phyloP scores from a whole-genome alignment of 768 basidiomycete genomes.

The Leccinellum rugosiceps region DNA sequence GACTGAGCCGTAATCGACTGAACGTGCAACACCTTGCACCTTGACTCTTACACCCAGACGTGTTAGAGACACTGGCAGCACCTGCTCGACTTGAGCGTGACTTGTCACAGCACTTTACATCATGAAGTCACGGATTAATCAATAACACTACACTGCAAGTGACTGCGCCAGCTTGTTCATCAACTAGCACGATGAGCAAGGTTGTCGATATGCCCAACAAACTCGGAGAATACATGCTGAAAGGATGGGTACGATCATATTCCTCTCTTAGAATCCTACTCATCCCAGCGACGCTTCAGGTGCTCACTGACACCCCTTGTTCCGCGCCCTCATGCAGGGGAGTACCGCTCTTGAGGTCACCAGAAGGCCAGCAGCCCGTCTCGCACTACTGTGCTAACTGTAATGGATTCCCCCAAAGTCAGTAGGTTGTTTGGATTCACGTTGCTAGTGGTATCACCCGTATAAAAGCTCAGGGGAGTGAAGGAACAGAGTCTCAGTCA shows the following conservation, averaged over 20 bases:
- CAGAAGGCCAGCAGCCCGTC: slow-evolving; percentile 43
- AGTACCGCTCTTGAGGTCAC: slow-evolving; percentile 75
- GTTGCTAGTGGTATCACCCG: slow-evolving; percentile 2
- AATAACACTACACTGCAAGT: background rate
- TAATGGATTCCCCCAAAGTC: slow-evolving; percentile 38
- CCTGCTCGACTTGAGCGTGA: background rate
- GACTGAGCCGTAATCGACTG: background rate
- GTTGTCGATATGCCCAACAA: slow-evolving; percentile 56
- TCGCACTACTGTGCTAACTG: slow-evolving; percentile 65
- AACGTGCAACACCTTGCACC: background rate
- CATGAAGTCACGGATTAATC: slow-evolving; percentile 19
- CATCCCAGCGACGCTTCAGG: slow-evolving; percentile 32
- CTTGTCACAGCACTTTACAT: background rate
- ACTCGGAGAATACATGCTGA: slow-evolving; percentile 70
- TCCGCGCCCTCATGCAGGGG: slow-evolving; percentile 47
- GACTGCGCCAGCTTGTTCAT: background rate
- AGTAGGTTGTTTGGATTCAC: slow-evolving; percentile 12
- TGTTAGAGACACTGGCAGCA: too few relatives aligned
- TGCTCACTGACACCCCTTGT: slow-evolving; percentile 67
- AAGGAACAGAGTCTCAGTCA: slow-evolving; percentile 29
- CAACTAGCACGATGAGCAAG: slow-evolving; percentile 40
- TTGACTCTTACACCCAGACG: too few relatives aligned
- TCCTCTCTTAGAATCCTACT: background rate
- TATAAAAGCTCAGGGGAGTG: slow-evolving; percentile 12
- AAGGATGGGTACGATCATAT: slow-evolving; percentile 58